Conservation (phyloP, 1,284 basidiomycete species). For the Peniophora sp. region DNA sequence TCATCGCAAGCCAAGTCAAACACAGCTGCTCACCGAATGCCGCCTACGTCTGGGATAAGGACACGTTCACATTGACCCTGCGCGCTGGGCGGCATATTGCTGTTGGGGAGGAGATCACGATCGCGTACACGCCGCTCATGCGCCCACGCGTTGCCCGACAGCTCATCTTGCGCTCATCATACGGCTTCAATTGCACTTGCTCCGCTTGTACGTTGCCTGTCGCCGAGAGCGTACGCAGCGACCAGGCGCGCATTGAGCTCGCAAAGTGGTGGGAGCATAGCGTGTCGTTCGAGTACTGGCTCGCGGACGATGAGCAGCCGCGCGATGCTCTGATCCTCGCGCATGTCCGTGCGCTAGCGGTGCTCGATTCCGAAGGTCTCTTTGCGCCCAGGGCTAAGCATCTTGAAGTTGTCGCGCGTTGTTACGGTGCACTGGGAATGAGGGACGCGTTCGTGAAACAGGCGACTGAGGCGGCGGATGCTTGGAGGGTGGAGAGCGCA, state of each 20-base stretch:
- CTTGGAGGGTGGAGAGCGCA: not conserved
- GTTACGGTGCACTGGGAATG: not conserved
- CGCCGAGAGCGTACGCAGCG: not conserved
- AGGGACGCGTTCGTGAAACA: not conserved
- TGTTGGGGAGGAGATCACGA: constrained; percentile 34
- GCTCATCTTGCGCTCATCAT: constrained; percentile 17
- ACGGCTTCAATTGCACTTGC: constrained; percentile 32
- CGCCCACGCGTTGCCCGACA: constrained; percentile 19
- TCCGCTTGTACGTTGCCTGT: constrained; percentile 19
- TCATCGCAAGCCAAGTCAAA: constrained; percentile 22
- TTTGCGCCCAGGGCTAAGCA: not conserved
- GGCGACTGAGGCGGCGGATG: not conserved
- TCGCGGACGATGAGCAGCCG: constrained; percentile 10
- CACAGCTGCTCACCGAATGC: constrained; percentile 36
- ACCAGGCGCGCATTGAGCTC: too few species aligned
- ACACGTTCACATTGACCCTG: constrained; percentile 27
- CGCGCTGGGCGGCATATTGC: constrained; percentile 29
- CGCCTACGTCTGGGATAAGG: constrained; percentile 27
- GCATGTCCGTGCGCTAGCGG: constrained; percentile 22
- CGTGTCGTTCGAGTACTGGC: too few species aligned
- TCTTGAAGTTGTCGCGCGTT: not conserved
- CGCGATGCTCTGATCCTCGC: constrained; percentile 21
- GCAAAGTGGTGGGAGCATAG: too few species aligned
- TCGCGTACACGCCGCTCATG: constrained; percentile 26
- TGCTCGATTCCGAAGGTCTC: constrained; percentile 17